Base-by-base conservation (phyloP, 2,329 filamentous ascomycete genomes). In the Fusarium sp. region DNA sequence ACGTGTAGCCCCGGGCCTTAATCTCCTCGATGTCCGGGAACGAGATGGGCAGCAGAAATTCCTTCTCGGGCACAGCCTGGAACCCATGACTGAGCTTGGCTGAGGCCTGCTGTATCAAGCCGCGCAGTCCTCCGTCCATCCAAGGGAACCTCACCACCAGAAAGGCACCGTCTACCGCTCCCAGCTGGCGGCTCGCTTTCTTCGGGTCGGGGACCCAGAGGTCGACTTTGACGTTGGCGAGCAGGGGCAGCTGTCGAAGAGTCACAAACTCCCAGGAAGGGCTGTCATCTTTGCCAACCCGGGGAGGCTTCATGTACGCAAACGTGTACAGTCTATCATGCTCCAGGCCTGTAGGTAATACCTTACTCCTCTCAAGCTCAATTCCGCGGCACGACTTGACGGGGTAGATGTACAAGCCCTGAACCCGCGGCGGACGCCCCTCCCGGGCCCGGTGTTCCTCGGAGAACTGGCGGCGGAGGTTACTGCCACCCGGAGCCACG, bases 321-420 rank as follows among this genome's bases (percentile, higher is more conserved):
- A 98, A 94, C 57, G 91, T 92, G 85, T 95, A 97, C 76, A 96
- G 89, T 7, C 95, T 90, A 83, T 98, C 95, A 82, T 93, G 93
- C 80, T 92, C 89, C 66, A 97, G 86, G 3, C 95, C 95, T 3
- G 90, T 90, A 7, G 90, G 85, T 54, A 94, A 83, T 18, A 97
- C 87, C 64, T 90, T 88, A 69, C 89, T 90, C 70, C 87, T 84
- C 61, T 89, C 84, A 56, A 98, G 83, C 83, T 97, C 94, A 64
- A 97, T 91, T 31, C 93, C 93, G 65, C 85, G 86, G 81, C 95
- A 97, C 66, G 93, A 94, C 84, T 97, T 96, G 81, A 98, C 84
- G 1, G 95, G 95, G 81, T 97, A 96, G 69, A 95, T 88, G 84
- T 92, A 92, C 61, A 97, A 85, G 65, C 93, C 93, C 81, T 94